phyloP scores from a whole-genome alignment of 2,329 filamentous ascomycete genomes.

The Amphichorda felina region DNA sequence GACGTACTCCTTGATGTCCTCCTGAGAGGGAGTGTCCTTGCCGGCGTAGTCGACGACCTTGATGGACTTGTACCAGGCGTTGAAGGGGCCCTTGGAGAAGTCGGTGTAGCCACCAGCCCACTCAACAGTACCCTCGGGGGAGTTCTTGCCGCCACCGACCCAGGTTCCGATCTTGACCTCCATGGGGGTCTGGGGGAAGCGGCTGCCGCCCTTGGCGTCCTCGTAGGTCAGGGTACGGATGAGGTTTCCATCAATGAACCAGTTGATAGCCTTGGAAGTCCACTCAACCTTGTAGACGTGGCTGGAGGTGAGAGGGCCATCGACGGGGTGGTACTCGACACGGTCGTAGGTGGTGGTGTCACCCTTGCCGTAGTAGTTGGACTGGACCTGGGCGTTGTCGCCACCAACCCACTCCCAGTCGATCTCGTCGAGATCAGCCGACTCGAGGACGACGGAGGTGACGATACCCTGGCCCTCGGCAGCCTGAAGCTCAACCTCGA shows the following conservation, averaged over 20 bases:
- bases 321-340: conserved; percentile 48
- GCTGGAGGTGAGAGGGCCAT: conserved; percentile 39
- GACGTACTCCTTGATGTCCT: conserved; percentile 36
- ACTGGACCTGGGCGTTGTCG: conserved; percentile 63
- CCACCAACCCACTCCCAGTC: conserved; percentile 94
- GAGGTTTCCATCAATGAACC: conserved; percentile 49
- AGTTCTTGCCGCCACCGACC: conserved; percentile 45
- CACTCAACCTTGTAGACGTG: conserved; percentile 62
- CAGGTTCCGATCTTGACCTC: conserved; percentile 59
- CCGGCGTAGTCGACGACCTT: conserved; percentile 42
- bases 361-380: conserved; percentile 76
- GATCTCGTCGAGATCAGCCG: conserved; percentile 75
- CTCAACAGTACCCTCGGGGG: conserved; percentile 57
- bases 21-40: conserved; percentile 24
- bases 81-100: conserved; percentile 39
- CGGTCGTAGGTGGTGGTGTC: conserved; percentile 61
- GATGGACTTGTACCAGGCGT: conserved; percentile 44
- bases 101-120: conserved; percentile 56
- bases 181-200: conserved; percentile 65
- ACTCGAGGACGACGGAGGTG: conserved; percentile 82
- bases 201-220: conserved; percentile 43
- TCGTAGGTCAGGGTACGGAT: conserved; percentile 50
- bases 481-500: conserved; percentile 69
- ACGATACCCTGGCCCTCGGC: conserved; percentile 77
- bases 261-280: conserved; percentile 50